phyloP scores from a whole-genome alignment of 768 basidiomycete genomes.

The Asterophora parasitica region DNA sequence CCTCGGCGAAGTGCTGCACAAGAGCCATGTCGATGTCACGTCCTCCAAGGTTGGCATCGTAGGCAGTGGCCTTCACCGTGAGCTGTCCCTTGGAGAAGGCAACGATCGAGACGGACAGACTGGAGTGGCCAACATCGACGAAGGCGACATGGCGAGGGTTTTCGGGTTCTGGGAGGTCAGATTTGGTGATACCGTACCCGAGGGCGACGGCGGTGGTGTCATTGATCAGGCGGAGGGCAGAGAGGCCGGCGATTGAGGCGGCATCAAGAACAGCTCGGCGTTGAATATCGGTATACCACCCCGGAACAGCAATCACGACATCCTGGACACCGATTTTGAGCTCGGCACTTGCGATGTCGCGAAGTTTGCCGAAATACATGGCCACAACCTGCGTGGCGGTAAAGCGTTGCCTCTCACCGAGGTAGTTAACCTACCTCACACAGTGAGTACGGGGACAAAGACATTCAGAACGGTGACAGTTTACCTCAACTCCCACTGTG shows the following conservation, averaged over 20 bases:
- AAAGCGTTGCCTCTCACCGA: constrained; percentile 74
- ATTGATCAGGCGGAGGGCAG: constrained; percentile 92
- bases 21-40: constrained; percentile 95
- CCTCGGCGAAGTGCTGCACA: constrained; percentile 79
- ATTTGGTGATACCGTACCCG: constrained; percentile 98
- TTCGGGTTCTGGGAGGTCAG: constrained; percentile 86
- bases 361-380: constrained; percentile 86
- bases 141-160: constrained; percentile 84
- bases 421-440: constrained; percentile 70
- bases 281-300: constrained; percentile 95
- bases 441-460: constrained; percentile 6
- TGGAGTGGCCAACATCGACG: constrained; percentile 93
- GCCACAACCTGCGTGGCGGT: constrained; percentile 90
- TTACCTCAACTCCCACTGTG: constrained; percentile 80
- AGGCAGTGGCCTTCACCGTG: constrained; percentile 80
- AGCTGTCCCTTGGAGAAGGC: constrained; percentile 95
- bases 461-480: constrained; percentile 21
- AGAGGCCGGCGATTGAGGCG: constrained; percentile 84
- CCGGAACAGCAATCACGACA: constrained; percentile 93
- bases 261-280: constrained; percentile 88
- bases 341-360: constrained; percentile 81
- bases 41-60: constrained; percentile 91
- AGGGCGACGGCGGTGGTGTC: constrained; percentile 95
- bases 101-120: constrained; percentile 80
- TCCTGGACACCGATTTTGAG: constrained; percentile 86